Conservation (phyloP, 2,329 filamentous ascomycete genomes). For the Aspergillus pseudoglaucus region DNA sequence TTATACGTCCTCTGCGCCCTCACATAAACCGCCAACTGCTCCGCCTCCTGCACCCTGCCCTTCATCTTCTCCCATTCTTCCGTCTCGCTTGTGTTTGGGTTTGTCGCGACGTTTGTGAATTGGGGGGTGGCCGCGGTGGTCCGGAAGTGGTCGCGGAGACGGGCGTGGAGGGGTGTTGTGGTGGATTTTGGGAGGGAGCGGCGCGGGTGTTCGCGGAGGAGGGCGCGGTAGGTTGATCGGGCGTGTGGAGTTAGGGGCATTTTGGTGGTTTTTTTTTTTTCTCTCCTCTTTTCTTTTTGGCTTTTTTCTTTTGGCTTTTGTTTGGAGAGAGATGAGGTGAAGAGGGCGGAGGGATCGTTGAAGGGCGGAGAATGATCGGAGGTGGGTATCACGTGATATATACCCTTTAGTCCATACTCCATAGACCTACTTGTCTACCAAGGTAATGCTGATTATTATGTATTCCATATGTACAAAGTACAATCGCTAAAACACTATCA, state of each 20-base stretch:
- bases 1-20: slow-evolving; percentile 79
- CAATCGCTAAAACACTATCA: neutral
- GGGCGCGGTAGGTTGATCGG: slow-evolving; percentile 76
- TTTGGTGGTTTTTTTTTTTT: slow-evolving; percentile 3
- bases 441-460: no score
- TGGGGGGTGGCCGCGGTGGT: slow-evolving; percentile 20
- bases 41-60: slow-evolving; percentile 48
- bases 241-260: slow-evolving; percentile 32
- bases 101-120: slow-evolving; percentile 8
- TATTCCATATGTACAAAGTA: neutral
- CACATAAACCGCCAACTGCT: slow-evolving; percentile 74
- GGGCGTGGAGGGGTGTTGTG: slow-evolving; percentile 59
- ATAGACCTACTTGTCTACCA: no score
- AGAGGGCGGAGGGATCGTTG: neutral
- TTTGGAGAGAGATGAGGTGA: neutral
- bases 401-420: no score
- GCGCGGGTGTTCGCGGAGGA: slow-evolving; percentile 83
- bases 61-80: slow-evolving; percentile 11
- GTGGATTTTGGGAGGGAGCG: slow-evolving; percentile 51
- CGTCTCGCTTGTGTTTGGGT: slow-evolving; percentile 18
- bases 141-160: slow-evolving; percentile 60
- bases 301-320: slow-evolving; percentile 1
- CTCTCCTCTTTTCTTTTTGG: slow-evolving; percentile 13
- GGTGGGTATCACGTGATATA: neutral
- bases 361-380: no score